These are phyloP conservation scores for Tetragonia tetragonoides DNA, from an alignment of 148 eudicot genomes.

Conservation along the genomic window DNA sequence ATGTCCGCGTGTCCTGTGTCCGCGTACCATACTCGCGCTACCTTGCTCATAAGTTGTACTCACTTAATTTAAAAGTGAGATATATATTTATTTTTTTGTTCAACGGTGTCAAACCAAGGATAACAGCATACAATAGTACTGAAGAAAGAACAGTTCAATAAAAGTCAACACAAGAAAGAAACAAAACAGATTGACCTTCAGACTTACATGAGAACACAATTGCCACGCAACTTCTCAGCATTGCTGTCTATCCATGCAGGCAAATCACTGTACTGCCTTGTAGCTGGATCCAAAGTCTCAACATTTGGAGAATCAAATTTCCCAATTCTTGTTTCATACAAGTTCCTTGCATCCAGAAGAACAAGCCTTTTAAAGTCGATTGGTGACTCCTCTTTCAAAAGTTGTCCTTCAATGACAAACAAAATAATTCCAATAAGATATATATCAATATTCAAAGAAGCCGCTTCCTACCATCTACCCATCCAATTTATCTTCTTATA, in stretches of 20 bases:
- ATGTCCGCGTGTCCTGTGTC: too few relatives aligned
- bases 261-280: constrained; percentile 94
- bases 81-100: too few relatives aligned
- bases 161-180: neutral
- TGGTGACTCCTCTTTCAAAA: constrained; percentile 36
- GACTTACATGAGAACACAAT: constrained; percentile 78
- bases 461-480: neutral
- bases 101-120: neutral
- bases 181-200: neutral
- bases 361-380: constrained; percentile 47
- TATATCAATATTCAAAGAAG: neutral
- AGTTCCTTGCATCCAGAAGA: constrained; percentile 89
- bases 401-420: constrained; percentile 41
- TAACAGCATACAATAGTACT: neutral
- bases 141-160: neutral
- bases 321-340: constrained; percentile 96
- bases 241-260: constrained; percentile 87
- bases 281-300: constrained; percentile 86
- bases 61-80: too few relatives aligned
- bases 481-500: neutral
- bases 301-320: constrained; percentile 71
- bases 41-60: too few relatives aligned
- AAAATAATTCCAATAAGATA: neutral
- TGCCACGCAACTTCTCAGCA: constrained; percentile 68
- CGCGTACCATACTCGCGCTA: too few relatives aligned